A percentile compares a stretch with the other conserved stretches of the same genome.
Conservation (phyloP, 2,329 filamentous ascomycete genomes). For the Diaporthe caulivora region DNA sequence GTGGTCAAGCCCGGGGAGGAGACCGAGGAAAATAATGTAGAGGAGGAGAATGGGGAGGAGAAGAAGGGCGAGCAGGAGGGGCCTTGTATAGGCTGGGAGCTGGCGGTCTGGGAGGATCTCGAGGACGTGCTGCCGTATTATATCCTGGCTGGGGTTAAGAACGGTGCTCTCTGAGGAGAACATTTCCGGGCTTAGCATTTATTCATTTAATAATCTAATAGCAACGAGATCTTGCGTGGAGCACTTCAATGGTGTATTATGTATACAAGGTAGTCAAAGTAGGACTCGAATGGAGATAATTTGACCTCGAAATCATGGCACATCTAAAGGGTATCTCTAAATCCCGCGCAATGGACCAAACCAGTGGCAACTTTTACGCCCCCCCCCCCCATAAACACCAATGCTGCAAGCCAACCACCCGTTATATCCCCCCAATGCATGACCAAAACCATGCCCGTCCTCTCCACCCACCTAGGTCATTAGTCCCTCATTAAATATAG, state of each 20-base stretch:
- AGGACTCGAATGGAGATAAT: not conserved
- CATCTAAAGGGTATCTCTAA: constrained; percentile 31
- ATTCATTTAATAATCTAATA: too few species aligned
- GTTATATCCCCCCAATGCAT: not conserved
- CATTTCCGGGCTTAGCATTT: not conserved
- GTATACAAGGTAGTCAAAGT: not conserved
- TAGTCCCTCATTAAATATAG: not conserved
- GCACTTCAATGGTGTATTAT: too few species aligned
- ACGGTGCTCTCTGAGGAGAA: not conserved
- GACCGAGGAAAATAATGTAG: too few species aligned
- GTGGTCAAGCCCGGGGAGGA: too few species aligned
- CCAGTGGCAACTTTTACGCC: not conserved
- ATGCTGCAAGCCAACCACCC: not conserved
- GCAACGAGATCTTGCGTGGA: not conserved
- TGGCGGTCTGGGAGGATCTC: not conserved
- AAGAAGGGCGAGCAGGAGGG: too few species aligned
- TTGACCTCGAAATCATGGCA: constrained; percentile 6
- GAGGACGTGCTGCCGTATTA: not conserved
- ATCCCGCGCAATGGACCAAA: constrained; percentile 15
- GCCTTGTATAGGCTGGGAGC: not conserved
- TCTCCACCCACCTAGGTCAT: not conserved
- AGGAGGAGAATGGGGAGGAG: too few species aligned
- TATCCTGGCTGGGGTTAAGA: not conserved
- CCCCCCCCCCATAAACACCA: constrained; percentile 9
- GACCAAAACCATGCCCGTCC: not conserved